Evolutionary conservation across 768 basidiomycete genomes (phyloP).

Genomic region (Rhodotorula kratochvilovae): DNA sequence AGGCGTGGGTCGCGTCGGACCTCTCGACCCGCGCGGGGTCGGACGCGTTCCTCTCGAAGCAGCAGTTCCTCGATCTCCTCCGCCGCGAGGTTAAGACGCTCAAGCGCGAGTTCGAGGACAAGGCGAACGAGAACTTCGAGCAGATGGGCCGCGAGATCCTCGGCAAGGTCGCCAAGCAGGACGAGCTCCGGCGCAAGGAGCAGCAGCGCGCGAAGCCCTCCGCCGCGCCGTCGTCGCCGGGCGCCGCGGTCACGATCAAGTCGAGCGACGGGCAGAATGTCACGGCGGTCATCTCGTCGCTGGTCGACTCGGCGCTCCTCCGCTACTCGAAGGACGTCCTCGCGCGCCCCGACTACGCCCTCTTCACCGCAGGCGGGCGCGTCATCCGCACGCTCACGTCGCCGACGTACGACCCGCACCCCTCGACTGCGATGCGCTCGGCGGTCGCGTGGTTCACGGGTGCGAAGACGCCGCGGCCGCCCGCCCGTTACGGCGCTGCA

Average conservation of each 20-base stretch:
- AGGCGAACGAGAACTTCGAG: slow-evolving; percentile 40
- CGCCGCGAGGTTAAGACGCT: slow-evolving; percentile 46
- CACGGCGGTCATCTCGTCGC: slow-evolving; percentile 59
- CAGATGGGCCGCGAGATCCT: slow-evolving; percentile 41
- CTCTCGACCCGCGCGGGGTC: slow-evolving; percentile 41
- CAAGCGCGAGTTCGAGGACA: slow-evolving; percentile 40
- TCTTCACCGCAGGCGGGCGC: slow-evolving; percentile 73
- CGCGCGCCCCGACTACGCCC: slow-evolving; percentile 76
- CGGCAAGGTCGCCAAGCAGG: slow-evolving; percentile 36
- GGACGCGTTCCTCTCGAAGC: slow-evolving; percentile 46
- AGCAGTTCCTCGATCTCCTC: slow-evolving; percentile 47
- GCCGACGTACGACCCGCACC: slow-evolving; percentile 63
- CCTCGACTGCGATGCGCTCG: slow-evolving; percentile 14
- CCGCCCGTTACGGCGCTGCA: slow-evolving; percentile 84
- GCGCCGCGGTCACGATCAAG: slow-evolving; percentile 15
- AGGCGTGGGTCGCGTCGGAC: slow-evolving; percentile 45
- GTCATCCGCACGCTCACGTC: slow-evolving; percentile 79
- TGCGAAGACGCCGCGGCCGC: slow-evolving; percentile 55
- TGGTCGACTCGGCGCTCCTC: slow-evolving; percentile 72
- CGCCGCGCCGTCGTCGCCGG: not conserved
- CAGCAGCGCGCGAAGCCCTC: not conserved
- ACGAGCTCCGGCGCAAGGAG: slow-evolving; percentile 28
- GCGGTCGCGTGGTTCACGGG: slow-evolving; percentile 51
- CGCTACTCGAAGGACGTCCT: slow-evolving; percentile 71
- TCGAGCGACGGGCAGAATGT: slow-evolving; percentile 29